phyloP scores from a whole-genome alignment of 2,329 filamentous ascomycete genomes.

The Ceratocystis harringtonii region DNA sequence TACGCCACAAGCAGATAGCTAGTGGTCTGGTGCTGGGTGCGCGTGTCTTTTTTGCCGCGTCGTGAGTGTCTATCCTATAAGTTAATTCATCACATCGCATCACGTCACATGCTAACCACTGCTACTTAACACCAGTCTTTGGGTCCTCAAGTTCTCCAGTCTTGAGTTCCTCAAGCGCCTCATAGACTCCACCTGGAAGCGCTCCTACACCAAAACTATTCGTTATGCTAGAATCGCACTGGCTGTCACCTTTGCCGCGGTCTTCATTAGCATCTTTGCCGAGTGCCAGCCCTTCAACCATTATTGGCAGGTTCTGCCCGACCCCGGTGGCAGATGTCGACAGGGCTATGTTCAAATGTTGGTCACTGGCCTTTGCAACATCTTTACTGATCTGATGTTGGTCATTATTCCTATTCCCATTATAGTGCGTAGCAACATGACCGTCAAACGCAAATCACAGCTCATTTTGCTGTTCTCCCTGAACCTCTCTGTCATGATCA shows the following conservation, averaged over 20 bases:
- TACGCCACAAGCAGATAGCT: conserved; percentile 52
- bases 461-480: conserved; percentile 70
- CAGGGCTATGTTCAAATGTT: conserved; percentile 76
- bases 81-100: background rate
- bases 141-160: conserved; percentile 81
- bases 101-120: background rate
- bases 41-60: conserved; percentile 75
- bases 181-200: conserved; percentile 66
- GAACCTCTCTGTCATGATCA: conserved; percentile 62
- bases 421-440: conserved; percentile 65
- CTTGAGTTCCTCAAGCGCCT: conserved; percentile 84
- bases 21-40: conserved; percentile 69
- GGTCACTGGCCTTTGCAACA: conserved; percentile 78
- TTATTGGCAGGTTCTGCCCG: conserved; percentile 72
- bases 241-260: conserved; percentile 60
- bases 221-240: conserved; percentile 61
- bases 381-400: conserved; percentile 75
- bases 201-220: conserved; percentile 56
- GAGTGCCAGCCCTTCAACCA: conserved; percentile 67
- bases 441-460: conserved; percentile 60
- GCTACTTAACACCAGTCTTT: conserved; percentile 45
- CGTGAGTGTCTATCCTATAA: conserved; percentile 44
- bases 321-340: conserved; percentile 73
- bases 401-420: conserved; percentile 82
- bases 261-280: conserved; percentile 64